Conservation (phyloP, 352 stramenopile species). For the Phytophthora europaea region DNA sequence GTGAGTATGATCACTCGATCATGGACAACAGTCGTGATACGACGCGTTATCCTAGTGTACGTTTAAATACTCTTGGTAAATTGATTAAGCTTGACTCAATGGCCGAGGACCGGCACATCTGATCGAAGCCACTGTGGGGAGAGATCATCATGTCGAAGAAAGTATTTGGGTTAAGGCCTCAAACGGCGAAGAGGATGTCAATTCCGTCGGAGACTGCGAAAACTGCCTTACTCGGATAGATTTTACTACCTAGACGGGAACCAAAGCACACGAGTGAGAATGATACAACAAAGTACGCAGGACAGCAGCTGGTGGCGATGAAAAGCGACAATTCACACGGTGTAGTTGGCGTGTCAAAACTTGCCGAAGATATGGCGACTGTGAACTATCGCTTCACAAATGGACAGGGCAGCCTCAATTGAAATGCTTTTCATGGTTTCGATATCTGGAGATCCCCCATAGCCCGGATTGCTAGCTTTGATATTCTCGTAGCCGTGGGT, state of each 20-base stretch:
- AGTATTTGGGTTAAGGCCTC: background rate
- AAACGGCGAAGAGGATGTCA: background rate
- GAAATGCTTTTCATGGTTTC: too few species aligned
- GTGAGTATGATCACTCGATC: background rate
- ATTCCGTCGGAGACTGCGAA: slow-evolving; percentile 5
- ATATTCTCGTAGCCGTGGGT: too few species aligned
- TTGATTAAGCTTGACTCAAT: background rate
- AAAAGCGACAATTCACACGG: background rate
- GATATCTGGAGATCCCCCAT: too few species aligned
- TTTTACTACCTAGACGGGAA: background rate
- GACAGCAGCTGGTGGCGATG: background rate
- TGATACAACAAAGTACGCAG: background rate
- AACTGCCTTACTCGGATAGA: background rate
- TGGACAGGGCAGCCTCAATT: background rate
- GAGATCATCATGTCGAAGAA: background rate
- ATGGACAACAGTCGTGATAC: background rate
- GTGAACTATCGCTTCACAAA: background rate
- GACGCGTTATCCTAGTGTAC: background rate
- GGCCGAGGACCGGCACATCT: background rate
- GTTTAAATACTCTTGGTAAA: background rate
- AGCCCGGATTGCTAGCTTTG: too few species aligned
- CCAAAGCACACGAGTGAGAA: background rate
- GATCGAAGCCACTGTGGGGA: background rate
- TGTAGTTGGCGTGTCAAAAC: background rate
- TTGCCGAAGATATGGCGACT: background rate